Evolutionary conservation across 768 basidiomycete genomes (phyloP), one percentile per base, ranked within the genome.

Genomic region (Suillus ampliporus): DNA sequence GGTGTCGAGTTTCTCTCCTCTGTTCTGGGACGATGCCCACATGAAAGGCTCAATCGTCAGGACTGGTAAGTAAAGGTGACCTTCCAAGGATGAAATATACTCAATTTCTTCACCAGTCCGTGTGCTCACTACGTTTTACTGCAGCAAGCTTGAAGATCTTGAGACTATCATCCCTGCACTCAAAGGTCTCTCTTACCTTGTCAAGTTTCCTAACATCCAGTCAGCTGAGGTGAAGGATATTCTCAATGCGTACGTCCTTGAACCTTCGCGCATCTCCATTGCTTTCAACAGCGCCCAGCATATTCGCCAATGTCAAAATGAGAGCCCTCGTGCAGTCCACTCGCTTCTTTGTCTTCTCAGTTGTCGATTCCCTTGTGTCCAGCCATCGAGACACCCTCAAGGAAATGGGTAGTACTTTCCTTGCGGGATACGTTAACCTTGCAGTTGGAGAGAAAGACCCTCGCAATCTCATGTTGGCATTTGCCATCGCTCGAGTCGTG

Each of bases 381-480:
- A 53, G 65, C 8, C 60, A 69, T 38, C 61, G 10, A 40, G 21
- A 64, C 90, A 94, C 85, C 38, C 76, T 99, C 23, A 91, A 90
- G 73, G 78, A 72, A 7, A 84, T 93, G 83, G 90, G 89, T 1
- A 80, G 85, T 28, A 82, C 79, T 9, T 98, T 99, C 73, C 64
- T 98, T 26, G 77, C 80, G 8, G 86, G 87, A 26, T 99, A 99
- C 73, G 83, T 90, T 35, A 71, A 73, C 54, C 77, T 99, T n/a
- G 95, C 88, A 5, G 92, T 97, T 61, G 96, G 95, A 17, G 97
- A 99, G 78, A 99, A 99, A 70, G 97, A 99, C 72, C 97, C 97
- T 35, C 83, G 97, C 19, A 99, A 99, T 76, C 81, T 99, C 9
- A 81, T 97, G 66, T 70, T 97, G 13, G 92, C 92, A 31, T 99